Evolutionary conservation across 1,284 basidiomycete species (phyloP), one percentile per base, ranked within the genome.

Genomic region (Xerocomus nothofagi): DNA sequence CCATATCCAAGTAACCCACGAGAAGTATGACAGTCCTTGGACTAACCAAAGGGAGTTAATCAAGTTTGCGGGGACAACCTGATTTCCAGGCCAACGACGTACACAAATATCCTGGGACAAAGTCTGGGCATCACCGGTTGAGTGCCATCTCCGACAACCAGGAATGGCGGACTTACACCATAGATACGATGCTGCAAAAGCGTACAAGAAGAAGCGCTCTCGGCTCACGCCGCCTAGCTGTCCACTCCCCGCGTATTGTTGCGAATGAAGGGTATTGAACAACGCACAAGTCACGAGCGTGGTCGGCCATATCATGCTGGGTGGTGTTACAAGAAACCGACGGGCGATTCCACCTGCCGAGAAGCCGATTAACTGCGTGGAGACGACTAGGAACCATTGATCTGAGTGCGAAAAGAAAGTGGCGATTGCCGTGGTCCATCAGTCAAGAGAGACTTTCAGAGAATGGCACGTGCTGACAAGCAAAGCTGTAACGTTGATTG

Each of bases 1-100:
- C 29, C 66, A 70, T 56, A 82, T 81, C 81, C 81, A 83, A 53
- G 72, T 74, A 17, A 81, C 73, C 81, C 81, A 83, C 56, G 76
- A 78, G 63, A 82, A 82, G 52, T 70, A 73, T 11, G 73, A 73
- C 7, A 81, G 68, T 11, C 73, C 77, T 45, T 65, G 56, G 63
- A 77, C 67, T 70, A 43, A 27, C 29, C 38, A 50, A 40, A 40
- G 2, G 14, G 12, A 34, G 24, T 43, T 23, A 34, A n/a, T 33
- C 20, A 39, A 24, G 6, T 9, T 10, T 27, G 8, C 9, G 9
- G 21, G 11, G 17, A n/a, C 20, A 39, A 41, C n/a, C 36, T n/a
- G 20, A 42, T 49, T 17, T 24, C 50, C 54, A 53, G 14, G 32
- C 7, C 29, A 26, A 45, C 23, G n/a, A 53, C 66, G 32, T 39